Base-by-base conservation (phyloP, 345 rosid species). In the Syzygium grande region DNA sequence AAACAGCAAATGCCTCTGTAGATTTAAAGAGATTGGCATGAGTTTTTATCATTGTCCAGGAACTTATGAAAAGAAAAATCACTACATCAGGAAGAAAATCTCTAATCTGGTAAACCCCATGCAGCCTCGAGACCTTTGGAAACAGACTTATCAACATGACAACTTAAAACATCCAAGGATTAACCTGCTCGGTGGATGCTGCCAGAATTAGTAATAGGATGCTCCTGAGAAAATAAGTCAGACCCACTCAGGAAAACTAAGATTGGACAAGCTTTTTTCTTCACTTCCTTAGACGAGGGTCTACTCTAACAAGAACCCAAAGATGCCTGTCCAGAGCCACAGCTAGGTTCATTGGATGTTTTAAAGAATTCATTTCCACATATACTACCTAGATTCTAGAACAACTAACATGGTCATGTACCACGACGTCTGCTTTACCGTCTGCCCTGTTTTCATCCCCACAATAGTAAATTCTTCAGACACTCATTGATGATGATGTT, bases 1-100 rank as follows among this genome's bases (percentile, higher is more conserved):
- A 97, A 68, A 95, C 97, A 9, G 98, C 98, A 87, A 97, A 97
- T 84, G 99, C 98, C 96, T 97, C 99, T 97, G 92, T 86, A 53
- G 51, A 79, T 14, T 38, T 77, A 51, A 77, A 11, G 53, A 25
- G 5, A 52, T 13, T 52, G 49, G 23, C 22, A 30, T 21, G 59
- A 55, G 59, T 55, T 55, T 55, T 55, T 55, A 55, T 55, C 59
- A 55, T 55, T 21, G 25, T 22, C 23, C 9, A 21, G 59, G 59
- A 55, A 55, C 59, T 55, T 21, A 55, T 4, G 59, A 55, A 55
- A 22, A 55, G 11, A 55, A 55, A 53, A 55, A 55, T 41, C 43
- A 41, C 43, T 41, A 41, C 43, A 22, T 22, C 25, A 21, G 25
- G 25, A 55, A 21, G 59, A 55, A 55, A 54, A 8, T 21, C 59